phyloP scores from a whole-genome alignment of 2,329 filamentous ascomycete genomes.

The Cladosporium sphaerospermum region DNA sequence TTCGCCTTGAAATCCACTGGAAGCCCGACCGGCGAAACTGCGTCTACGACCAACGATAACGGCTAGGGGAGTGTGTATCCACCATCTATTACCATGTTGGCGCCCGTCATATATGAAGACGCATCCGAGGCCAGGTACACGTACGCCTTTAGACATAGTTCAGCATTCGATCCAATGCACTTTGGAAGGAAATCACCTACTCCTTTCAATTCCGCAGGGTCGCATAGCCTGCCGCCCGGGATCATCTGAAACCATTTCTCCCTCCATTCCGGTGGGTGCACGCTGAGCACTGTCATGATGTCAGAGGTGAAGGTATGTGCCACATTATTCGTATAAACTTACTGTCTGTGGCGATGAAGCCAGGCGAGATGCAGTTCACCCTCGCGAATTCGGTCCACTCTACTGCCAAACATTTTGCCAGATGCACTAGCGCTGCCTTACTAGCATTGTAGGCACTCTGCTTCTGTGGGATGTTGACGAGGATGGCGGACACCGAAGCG shows the following conservation, averaged over 20 bases:
- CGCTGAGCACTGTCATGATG: constrained; percentile 49
- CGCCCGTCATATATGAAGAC: constrained; percentile 68
- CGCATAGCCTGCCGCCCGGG: constrained; percentile 70
- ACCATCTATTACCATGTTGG: constrained; percentile 44
- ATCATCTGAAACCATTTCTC: constrained; percentile 57
- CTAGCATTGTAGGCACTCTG: constrained; percentile 51
- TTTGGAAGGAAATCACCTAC: constrained; percentile 9
- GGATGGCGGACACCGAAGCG: constrained; percentile 70
- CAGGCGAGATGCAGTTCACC: constrained; percentile 66
- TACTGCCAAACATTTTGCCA: constrained; percentile 60
- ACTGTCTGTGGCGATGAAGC: constrained; percentile 69
- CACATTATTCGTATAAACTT: neutral
- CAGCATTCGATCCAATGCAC: neutral
- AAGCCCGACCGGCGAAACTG: too few species aligned
- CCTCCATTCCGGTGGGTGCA: constrained; percentile 62
- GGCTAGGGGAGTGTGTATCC: constrained; percentile 49
- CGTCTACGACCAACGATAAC: too few species aligned
- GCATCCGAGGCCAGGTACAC: constrained; percentile 77
- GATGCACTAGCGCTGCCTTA: constrained; percentile 37
- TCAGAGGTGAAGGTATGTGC: constrained; percentile 1
- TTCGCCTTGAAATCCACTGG: too few species aligned
- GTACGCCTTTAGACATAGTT: constrained; percentile 46
- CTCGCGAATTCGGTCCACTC: constrained; percentile 73
- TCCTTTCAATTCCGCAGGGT: constrained; percentile 70
- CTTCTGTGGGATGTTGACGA: constrained; percentile 70